A percentile compares a stretch with the other conserved stretches of the same genome.
Evolutionary conservation across 805 yeast genomes (phyloP).

Genomic region (Hagleromyces aurorensis): DNA sequence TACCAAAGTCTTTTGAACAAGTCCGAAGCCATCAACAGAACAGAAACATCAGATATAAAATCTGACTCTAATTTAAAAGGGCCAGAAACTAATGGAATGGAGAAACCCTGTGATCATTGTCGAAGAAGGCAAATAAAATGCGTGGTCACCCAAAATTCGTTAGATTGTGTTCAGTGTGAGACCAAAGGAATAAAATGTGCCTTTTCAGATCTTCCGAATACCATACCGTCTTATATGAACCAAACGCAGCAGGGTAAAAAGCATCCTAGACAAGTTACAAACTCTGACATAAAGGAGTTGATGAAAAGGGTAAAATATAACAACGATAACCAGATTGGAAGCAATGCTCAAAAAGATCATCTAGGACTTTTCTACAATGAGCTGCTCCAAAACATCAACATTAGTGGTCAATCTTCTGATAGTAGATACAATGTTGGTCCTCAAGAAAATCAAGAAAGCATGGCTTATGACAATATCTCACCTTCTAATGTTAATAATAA

Average conservation of each 20-base stretch:
- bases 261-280: slow-evolving; percentile 19
- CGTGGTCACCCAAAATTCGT: slow-evolving; percentile 53
- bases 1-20: slow-evolving; percentile 23
- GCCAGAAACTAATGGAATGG: slow-evolving; percentile 4
- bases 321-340: slow-evolving; percentile 11
- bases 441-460: no score
- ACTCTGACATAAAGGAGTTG: slow-evolving; percentile 16
- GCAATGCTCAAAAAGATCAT: no score
- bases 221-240: no score
- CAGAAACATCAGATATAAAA: background rate
- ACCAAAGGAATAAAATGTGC: slow-evolving; percentile 68
- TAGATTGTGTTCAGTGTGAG: slow-evolving; percentile 71
- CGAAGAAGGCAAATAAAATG: slow-evolving; percentile 74
- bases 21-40: slow-evolving; percentile 5
- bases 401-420: no score
- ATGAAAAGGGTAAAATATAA: slow-evolving; percentile 16
- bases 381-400: slow-evolving; percentile 20
- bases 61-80: slow-evolving; percentile 2
- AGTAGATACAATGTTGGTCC: no score
- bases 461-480: no score
- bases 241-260: slow-evolving; percentile 8
- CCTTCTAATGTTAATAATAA: no score
- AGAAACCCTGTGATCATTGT: slow-evolving; percentile 74
- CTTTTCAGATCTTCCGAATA: slow-evolving; percentile 46
- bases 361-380: slow-evolving; percentile 24